Conservation (phyloP, 1,284 basidiomycete genomes). For the Boletellus deceptivus region DNA sequence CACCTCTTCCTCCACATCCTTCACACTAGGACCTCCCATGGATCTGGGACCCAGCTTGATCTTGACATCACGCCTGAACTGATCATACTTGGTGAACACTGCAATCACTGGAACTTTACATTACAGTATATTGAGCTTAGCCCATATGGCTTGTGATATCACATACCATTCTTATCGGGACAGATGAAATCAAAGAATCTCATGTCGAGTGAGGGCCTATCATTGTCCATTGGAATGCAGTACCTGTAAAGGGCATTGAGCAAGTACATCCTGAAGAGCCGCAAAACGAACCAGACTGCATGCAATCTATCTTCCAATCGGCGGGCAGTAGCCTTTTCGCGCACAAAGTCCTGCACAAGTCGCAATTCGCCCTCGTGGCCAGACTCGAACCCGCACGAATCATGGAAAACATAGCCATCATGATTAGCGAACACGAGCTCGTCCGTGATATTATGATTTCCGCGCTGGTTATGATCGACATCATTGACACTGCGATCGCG, state of each 20-base stretch:
- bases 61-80: too few species aligned
- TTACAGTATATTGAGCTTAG: background rate
- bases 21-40: too few species aligned
- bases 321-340: background rate
- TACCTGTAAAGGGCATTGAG: too few species aligned
- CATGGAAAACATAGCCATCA: background rate
- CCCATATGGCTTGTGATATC: background rate
- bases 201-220: too few species aligned
- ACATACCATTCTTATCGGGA: background rate
- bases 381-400: conserved; percentile 4
- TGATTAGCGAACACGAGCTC: too few species aligned
- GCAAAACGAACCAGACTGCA: conserved; percentile 2
- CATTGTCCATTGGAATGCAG: too few species aligned
- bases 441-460: too few species aligned
- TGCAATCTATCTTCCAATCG: conserved; percentile 2
- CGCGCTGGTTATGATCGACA: too few species aligned
- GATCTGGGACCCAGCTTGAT: too few species aligned
- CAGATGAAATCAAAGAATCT: background rate
- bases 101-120: conserved; percentile 1
- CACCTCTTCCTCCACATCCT: too few species aligned
- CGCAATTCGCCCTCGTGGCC: background rate
- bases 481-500: too few species aligned
- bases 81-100: conserved; percentile 1
- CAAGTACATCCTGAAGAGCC: background rate
- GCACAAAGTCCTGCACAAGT: conserved; percentile 2